Evolutionary conservation across 2,329 filamentous ascomycete species (phyloP).

Genomic region (Penicillium glabrum): DNA sequence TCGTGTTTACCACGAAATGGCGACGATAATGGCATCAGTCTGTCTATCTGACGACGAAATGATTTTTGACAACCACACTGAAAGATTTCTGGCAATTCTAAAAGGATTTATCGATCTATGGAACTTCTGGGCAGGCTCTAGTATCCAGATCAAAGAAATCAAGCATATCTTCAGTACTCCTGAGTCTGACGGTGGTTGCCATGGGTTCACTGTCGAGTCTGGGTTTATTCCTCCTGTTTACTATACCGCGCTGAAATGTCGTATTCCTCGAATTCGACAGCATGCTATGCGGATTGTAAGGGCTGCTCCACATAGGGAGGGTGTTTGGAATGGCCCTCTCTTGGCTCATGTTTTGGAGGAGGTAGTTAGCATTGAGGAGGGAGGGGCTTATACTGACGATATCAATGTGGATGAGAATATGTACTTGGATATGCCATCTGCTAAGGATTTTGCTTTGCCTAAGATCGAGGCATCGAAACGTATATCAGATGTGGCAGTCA

Average conservation of each 20-base stretch:
- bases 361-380: slow-evolving; percentile 13
- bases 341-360: slow-evolving; percentile 15
- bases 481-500: slow-evolving; percentile 11
- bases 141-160: slow-evolving; percentile 1
- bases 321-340: slow-evolving; percentile 18
- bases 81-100: slow-evolving; percentile 20
- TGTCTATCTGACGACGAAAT: slow-evolving; percentile 13
- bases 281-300: slow-evolving; percentile 20
- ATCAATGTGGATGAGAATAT: neutral
- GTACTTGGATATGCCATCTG: neutral
- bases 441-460: slow-evolving; percentile 4
- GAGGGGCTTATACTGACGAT: slow-evolving; percentile 1
- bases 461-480: slow-evolving; percentile 3
- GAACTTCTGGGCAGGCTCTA: slow-evolving; percentile 4
- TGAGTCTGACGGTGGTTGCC: neutral
- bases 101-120: slow-evolving; percentile 9
- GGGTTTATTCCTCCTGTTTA: slow-evolving; percentile 35
- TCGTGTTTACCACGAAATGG: slow-evolving; percentile 44
- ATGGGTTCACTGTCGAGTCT: slow-evolving; percentile 27
- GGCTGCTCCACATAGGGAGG: slow-evolving; percentile 16
- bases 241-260: slow-evolving; percentile 34
- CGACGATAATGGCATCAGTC: slow-evolving; percentile 41
- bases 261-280: slow-evolving; percentile 28
- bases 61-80: slow-evolving; percentile 24
- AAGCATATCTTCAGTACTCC: neutral